Conservation (phyloP, 2,329 filamentous ascomycete species). For the Paradendryphiella salina region DNA sequence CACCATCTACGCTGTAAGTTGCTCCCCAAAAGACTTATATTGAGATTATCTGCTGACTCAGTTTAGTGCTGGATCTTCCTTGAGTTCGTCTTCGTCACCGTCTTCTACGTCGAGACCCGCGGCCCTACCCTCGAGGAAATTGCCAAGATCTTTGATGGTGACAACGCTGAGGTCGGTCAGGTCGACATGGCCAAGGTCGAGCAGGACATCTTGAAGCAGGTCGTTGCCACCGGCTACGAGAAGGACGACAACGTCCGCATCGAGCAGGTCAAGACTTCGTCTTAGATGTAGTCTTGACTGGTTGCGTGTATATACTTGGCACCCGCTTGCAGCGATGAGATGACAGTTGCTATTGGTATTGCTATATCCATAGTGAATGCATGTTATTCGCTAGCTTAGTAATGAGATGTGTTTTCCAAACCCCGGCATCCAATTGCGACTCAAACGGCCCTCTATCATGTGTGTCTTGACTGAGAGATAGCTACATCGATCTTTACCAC, state of each 20-base stretch:
- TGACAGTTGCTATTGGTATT: slow-evolving; percentile 4
- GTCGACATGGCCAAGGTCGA: slow-evolving; percentile 33
- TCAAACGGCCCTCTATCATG: no score
- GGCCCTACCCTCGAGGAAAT: slow-evolving; percentile 72
- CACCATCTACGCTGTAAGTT: slow-evolving; percentile 63
- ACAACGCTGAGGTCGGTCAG: slow-evolving; percentile 54
- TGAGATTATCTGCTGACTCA: slow-evolving; percentile 11
- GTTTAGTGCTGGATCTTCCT: slow-evolving; percentile 59
- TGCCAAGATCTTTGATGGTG: slow-evolving; percentile 70
- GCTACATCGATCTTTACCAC: no score
- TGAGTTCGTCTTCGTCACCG: slow-evolving; percentile 65
- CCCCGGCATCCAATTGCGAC: no score
- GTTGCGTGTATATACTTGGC: slow-evolving; percentile 4
- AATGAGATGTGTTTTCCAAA: slow-evolving; percentile 1
- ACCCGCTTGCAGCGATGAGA: neutral
- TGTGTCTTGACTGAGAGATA: no score
- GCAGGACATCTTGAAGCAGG: slow-evolving; percentile 1
- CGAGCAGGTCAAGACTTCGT: slow-evolving; percentile 15
- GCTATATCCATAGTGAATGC: slow-evolving; percentile 4
- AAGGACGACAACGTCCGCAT: slow-evolving; percentile 28
- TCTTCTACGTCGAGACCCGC: slow-evolving; percentile 71
- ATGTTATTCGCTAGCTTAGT: slow-evolving; percentile 3
- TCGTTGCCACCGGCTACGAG: slow-evolving; percentile 29
- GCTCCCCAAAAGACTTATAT: neutral
- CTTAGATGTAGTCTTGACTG: slow-evolving; percentile 1